phyloP scores from a whole-genome alignment of 2,329 filamentous ascomycete genomes.

The Diplodia sapinea region DNA sequence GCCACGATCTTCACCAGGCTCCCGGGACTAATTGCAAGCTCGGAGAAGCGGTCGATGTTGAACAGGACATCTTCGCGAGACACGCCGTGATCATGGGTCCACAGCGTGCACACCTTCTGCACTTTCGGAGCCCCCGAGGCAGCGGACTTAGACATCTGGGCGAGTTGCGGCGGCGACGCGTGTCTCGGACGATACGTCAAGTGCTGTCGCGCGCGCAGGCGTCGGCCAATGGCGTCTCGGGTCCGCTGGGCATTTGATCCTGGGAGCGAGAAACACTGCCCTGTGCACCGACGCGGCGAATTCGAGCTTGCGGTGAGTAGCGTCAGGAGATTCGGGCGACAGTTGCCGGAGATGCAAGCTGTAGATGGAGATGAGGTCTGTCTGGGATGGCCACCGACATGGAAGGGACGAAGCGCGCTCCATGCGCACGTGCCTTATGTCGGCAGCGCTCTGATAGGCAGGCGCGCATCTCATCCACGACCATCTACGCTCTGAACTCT shows the following conservation, averaged over 20 bases:
- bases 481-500: no score
- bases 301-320: neutral
- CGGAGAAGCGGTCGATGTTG: slow-evolving; percentile 73
- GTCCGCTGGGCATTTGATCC: neutral
- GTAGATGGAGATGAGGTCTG: neutral
- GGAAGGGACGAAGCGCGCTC: neutral
- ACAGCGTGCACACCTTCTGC: slow-evolving; percentile 56
- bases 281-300: no score
- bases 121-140: slow-evolving; percentile 39
- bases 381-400: neutral
- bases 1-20: slow-evolving; percentile 75
- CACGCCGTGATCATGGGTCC: slow-evolving; percentile 74
- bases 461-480: no score
- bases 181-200: neutral
- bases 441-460: slow-evolving; percentile 1
- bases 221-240: slow-evolving; percentile 18
- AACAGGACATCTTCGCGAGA: slow-evolving; percentile 79
- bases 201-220: slow-evolving; percentile 27
- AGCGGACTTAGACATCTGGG: slow-evolving; percentile 42
- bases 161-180: neutral
- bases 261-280: neutral
- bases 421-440: slow-evolving; percentile 12
- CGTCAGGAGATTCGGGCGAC: neutral
- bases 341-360: neutral
- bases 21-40: slow-evolving; percentile 66